Base-by-base conservation (phyloP, 2,329 filamentous ascomycete genomes). In the Blastomyces silverae region DNA sequence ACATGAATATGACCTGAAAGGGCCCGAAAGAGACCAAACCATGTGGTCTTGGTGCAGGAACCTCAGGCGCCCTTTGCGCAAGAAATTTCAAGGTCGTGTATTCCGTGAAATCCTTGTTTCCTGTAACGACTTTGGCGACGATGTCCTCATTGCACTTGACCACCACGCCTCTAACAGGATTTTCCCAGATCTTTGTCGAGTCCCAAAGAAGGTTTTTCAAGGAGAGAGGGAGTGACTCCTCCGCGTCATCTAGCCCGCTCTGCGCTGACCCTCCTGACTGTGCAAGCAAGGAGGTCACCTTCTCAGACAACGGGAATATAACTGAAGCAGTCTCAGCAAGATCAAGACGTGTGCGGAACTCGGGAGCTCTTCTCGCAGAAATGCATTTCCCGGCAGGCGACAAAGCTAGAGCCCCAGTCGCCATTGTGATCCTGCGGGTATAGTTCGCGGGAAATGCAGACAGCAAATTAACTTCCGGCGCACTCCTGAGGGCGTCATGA, bases 1-100 rank as follows among this genome's bases (percentile, higher is more conserved):
- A 68, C 71, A 74, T 74, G 52, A 73, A 73, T 44, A 72, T 70
- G 13, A 71, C 69, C n/a, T 67, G 65, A 65, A 69, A 69, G 15
- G 65, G 67, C 1, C 69, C 70, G 5, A 71, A 65, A 6, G 42
- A 57, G 10, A 73, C 66, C 22, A 75, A 34, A 3, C 73, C 71
- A 67, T 74, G 72, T 3, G 17, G 69, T 62, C 65, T 74, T 3
- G 71, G 72, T 22, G 66, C 68, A 60, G 73, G 73, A 22, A 73
- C 66, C 44, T 73, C 69, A 15, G 71, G 69, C 15, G 65, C 66
- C 31, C 65, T 56, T 7, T 69, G 63, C n/a, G 59, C 69, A 63
- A 73, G 71, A 39, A 68, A 74, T 66, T 72, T 61, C 46, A 74
- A 64, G 46, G 64, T 71, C 1, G 69, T 71, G 58, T 73, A 73